Evolutionary conservation across 768 basidiomycete species (phyloP).

Genomic region (Boletus vermiculosoides): DNA sequence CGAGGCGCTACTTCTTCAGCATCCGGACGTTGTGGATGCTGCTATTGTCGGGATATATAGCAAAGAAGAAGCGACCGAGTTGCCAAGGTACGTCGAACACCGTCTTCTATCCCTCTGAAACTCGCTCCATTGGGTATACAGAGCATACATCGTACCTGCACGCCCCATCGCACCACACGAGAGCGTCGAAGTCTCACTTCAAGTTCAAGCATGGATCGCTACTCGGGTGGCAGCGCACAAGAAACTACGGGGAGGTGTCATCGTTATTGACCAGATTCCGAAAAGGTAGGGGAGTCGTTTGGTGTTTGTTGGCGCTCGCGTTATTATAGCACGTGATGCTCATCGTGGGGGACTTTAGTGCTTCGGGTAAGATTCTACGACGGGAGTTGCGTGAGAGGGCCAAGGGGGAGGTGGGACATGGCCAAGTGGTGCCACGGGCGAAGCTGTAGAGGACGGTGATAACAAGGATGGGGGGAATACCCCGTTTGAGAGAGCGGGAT

Average conservation of each 20-base stretch:
- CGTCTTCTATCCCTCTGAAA: neutral
- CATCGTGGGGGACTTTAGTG: slow-evolving; percentile 39
- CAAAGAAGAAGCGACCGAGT: slow-evolving; percentile 71
- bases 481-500: too few relatives aligned
- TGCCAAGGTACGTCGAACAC: slow-evolving; percentile 53
- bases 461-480: neutral
- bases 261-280: too few relatives aligned
- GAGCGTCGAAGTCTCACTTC: slow-evolving; percentile 37
- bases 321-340: neutral
- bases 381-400: slow-evolving; percentile 71
- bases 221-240: slow-evolving; percentile 75
- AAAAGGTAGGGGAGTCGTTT: too few relatives aligned
- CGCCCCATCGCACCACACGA: slow-evolving; percentile 21
- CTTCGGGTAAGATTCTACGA: slow-evolving; percentile 85
- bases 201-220: slow-evolving; percentile 66
- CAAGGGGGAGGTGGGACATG: slow-evolving; percentile 46
- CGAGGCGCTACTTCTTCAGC: slow-evolving; percentile 70
- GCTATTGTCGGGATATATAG: slow-evolving; percentile 78
- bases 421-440: slow-evolving; percentile 18
- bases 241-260: slow-evolving; percentile 55
- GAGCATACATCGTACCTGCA: slow-evolving; percentile 55
- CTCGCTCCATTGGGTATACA: slow-evolving; percentile 18
- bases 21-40: slow-evolving; percentile 73
- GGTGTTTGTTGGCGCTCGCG: neutral
- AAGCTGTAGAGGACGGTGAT: slow-evolving; percentile 14